These are phyloP conservation scores for Capsicum rhomboideum DNA, from an alignment of 257 asterid genomes.

Conservation along the genomic window DNA sequence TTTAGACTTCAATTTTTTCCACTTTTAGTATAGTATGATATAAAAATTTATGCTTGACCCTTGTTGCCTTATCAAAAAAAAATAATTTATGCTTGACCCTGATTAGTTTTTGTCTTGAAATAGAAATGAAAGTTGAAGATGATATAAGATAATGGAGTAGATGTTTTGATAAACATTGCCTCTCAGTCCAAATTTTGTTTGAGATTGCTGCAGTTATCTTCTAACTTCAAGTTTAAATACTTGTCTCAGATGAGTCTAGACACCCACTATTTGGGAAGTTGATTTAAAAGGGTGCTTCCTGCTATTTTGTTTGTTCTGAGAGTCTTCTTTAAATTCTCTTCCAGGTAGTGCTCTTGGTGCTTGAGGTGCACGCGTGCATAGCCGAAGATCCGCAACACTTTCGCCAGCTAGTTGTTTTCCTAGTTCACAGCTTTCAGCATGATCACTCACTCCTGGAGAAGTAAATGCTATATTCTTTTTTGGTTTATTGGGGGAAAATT, in stretches of 20 bases:
- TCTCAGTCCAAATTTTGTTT: neutral
- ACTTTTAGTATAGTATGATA: neutral
- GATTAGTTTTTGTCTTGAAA: neutral
- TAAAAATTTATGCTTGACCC: neutral
- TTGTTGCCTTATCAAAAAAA: neutral
- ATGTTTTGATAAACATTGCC: neutral
- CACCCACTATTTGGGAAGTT: neutral
- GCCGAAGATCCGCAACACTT: slow-evolving; percentile 86
- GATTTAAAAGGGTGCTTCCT: neutral
- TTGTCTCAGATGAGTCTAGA: neutral
- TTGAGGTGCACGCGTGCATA: slow-evolving; percentile 96
- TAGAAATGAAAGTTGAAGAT: neutral
- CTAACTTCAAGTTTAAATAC: neutral
- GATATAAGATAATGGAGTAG: neutral
- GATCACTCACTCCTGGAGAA: slow-evolving; percentile 94
- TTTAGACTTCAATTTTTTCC: neutral
- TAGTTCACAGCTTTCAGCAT: slow-evolving; percentile 62
- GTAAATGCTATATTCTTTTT: slow-evolving; percentile 28
- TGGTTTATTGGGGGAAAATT: neutral
- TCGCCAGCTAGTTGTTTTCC: slow-evolving; percentile 62
- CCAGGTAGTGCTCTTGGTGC: slow-evolving; percentile 95
- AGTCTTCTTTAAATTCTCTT: neutral
- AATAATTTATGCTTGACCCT: neutral
- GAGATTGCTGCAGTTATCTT: neutral
- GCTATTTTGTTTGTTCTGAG: neutral